A percentile compares a stretch with the other conserved stretches of the same genome.
These are phyloP conservation scores for Calamus simplicifolius DNA, from an alignment of 176 grass and related monocot genomes.

Conservation along the genomic window DNA sequence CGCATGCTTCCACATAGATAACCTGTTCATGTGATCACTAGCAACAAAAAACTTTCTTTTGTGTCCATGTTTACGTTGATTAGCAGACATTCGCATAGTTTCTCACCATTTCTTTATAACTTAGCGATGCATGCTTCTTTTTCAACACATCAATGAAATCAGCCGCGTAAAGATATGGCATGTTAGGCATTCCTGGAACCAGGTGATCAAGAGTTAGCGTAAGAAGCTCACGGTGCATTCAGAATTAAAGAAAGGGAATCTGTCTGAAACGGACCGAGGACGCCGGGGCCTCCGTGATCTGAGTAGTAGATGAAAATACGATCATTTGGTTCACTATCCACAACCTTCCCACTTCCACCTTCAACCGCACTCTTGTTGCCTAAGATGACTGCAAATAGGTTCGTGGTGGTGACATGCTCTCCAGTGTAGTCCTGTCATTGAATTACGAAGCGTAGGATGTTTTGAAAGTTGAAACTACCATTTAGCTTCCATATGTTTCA, in stretches of 20 bases:
- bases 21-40: conserved; percentile 32
- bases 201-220: neutral
- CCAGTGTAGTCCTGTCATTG: conserved; percentile 68
- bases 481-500: no score
- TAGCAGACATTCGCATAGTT: no score
- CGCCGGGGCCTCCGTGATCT: conserved; percentile 90
- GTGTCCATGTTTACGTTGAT: no score
- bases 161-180: conserved; percentile 62
- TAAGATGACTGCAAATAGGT: conserved; percentile 74
- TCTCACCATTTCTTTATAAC: conserved; percentile 82
- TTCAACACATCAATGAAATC: conserved; percentile 75
- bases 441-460: conserved; percentile 6
- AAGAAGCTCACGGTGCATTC: conserved; percentile 3
- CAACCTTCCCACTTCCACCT: conserved; percentile 90
- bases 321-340: conserved; percentile 74
- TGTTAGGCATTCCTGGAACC: conserved; percentile 68
- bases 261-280: conserved; percentile 47
- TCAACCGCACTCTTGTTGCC: conserved; percentile 62
- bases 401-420: conserved; percentile 53
- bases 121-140: conserved; percentile 66
- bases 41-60: neutral
- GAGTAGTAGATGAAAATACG: conserved; percentile 97
- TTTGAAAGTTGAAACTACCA: no score
- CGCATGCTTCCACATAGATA: conserved; percentile 91
- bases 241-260: conserved; percentile 2